Evolutionary conservation across 169 alveolate genomes (phyloP), one percentile per base, ranked within the genome.

Genomic region (Eimeria tenella): DNA sequence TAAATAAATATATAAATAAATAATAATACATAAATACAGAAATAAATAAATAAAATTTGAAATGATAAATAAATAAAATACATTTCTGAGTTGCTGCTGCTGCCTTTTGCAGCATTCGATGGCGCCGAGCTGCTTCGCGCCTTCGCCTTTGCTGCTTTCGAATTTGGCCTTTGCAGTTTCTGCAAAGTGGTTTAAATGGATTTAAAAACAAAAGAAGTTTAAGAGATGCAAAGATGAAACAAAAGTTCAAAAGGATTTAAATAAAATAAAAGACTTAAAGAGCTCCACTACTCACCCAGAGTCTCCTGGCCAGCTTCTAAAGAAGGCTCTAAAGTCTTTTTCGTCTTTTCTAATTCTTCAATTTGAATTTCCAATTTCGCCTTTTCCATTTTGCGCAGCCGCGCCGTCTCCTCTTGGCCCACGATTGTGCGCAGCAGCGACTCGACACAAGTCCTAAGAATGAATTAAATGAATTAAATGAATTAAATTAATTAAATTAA

Each of bases 381-480:
- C 31, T 10, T 7, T 58, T 83, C 90, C 52, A 55, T 19, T 42
- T 17, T 58, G 8, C 23, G 52, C 1, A 58, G 42, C 62, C 77
- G 13, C 11, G 77, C 58, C 65, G 8, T 74, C 21, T 31, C 77
- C 71, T 83, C 77, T 83, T 70, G 77, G 13, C 31, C 15, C 55
- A 60, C 25, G 63, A 83, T 83, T 31, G 62, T 58, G 62, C 77
- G 77, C 62, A 83, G 90, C 74, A 83, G 15, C 62, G 90, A 65
- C 65, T 83, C 90, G 63, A 83, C 62, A 31, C 77, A 83, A 50
- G 79, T 60, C 90, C 90, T 83, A 58, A 23, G 23, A 52, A 63
- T 58, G 19, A 42, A 42, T 42, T 58, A 49, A 4, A 74, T 74
- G 63, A 17, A 74, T 17, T 6, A 13, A 13, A 17, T 6, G 13